Evolutionary conservation across 2,329 filamentous ascomycete species (phyloP), one percentile per base, ranked within the genome.

Genomic region (Colletotrichum sansevieriae): DNA sequence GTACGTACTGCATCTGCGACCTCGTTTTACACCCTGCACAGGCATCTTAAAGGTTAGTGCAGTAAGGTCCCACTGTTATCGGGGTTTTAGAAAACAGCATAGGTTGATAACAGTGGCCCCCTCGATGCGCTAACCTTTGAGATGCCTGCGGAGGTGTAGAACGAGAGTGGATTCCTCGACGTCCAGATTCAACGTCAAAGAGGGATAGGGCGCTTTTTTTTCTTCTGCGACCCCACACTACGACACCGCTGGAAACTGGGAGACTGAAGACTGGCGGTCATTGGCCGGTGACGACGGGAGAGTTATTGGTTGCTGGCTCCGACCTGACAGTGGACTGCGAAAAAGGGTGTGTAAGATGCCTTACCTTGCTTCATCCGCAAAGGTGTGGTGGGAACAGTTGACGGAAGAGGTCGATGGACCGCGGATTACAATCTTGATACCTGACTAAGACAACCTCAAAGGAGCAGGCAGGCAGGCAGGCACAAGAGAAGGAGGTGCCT

Each of bases 171-270:
- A 29, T 59, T 54, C 55, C 15, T 51, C 51, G 20, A 41, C 29
- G 29, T 20, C 49, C 54, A 55, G 41, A 68, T 54, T 68, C 60
- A 61, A 47, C 54, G 54, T 54, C 65, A 59, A 58, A 63, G 47
- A 54, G 54, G 65, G 35, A 39, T 37, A 39, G 56, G 33, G 22
- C 37, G 41, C n/a, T 15, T n/a, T 22, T 33, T 13, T 12, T 39
- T 39, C 35, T 39, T 39, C 12, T 20, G 15, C 10, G 22, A 41
- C 41, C 18, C 61, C 61, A 55, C 65, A 18, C 12, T 29, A 29
- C 61, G 55, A 68, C 61, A 68, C 55, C 61, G 55, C 61, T 55
- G 43, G 37, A 37, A 63, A 35, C 15, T 41, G 15, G 51, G 25
- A 58, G 37, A 44, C 43, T 47, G 51, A 25, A 29, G 15, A 18